These are phyloP conservation scores for Syzygium aromaticum DNA, from an alignment of 345 rosid species.

Conservation along the genomic window DNA sequence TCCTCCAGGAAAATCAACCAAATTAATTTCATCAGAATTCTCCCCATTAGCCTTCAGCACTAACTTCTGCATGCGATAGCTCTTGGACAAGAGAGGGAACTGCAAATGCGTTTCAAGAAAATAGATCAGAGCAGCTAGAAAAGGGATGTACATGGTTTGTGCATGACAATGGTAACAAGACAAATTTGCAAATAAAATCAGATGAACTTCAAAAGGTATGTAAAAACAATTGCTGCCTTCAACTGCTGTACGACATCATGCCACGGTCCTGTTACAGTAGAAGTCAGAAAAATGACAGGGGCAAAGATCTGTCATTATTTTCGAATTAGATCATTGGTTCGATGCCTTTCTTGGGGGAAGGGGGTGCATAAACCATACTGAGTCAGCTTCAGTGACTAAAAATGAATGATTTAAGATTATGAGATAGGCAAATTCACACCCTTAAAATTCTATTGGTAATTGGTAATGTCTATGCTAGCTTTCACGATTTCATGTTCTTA, in stretches of 20 bases:
- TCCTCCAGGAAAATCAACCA: slow-evolving; percentile 80
- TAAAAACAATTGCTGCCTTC: not conserved
- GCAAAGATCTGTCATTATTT: not conserved
- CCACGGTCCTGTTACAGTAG: not conserved
- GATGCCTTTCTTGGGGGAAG: not conserved
- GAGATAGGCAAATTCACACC: not conserved
- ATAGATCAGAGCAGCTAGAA: not conserved
- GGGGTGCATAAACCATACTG: not conserved
- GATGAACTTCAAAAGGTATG: not conserved
- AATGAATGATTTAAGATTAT: not conserved
- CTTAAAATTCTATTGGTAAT: not conserved
- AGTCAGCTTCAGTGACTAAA: not conserved
- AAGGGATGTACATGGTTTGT: not conserved
- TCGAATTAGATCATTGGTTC: not conserved
- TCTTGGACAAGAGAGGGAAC: slow-evolving; percentile 93
- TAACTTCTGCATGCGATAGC: slow-evolving; percentile 60
- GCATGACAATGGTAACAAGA: not conserved
- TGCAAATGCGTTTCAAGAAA: slow-evolving; percentile 12
- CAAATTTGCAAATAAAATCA: not conserved
- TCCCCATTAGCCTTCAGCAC: slow-evolving; percentile 44
- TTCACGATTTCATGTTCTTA: not conserved
- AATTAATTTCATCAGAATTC: slow-evolving; percentile 40
- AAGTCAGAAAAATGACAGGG: not conserved
- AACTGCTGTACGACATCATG: not conserved
- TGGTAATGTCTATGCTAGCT: not conserved